Base-by-base conservation (phyloP, 345 rosid genomes). In the Acer saccharum region DNA sequence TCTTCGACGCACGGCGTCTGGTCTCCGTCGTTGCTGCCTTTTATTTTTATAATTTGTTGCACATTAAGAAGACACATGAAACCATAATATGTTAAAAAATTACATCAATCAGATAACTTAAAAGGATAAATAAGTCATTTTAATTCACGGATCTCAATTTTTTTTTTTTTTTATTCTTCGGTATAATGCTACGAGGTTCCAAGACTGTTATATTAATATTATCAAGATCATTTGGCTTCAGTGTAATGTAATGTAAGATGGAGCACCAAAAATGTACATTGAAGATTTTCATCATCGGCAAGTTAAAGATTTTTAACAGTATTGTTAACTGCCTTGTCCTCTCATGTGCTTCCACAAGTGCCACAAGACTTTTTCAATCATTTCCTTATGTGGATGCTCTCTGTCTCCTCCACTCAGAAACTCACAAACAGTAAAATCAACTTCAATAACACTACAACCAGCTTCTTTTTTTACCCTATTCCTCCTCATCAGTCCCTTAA, bases 401-500 rank as follows among this genome's bases (percentile, higher is more conserved):
- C 83, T 83, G 72, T 87, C 87, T 72, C 46, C 2, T 7, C 97
- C 97, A 70, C 94, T 86, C 50, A 88, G 78, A 71, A 91, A 91
- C 84, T 90, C 91, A 0, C 85, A 89, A 79, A 88, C 90, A 43
- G 63, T 68, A 74, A 83, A 82, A 72, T 84, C 80, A 71, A 91
- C 65, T 83, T 93, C 94, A 76, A 92, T 87, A 69, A 81, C 78
- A 78, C 98, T 94, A 78, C 89, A 85, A 16, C 98, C 95, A 6
- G 84, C 89, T 78, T 89, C 94, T 79, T 94, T 89, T 82, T 79
- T 88, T 6, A 88, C 89, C 29, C 89, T 86, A 12, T 80, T 90
- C 79, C 81, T 86, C 81, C 89, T 86, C 97, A 94, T 92, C 77
- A 87, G 62, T 65, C 73, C 74, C 73, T 89, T 87, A n/a, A 92